Evolutionary conservation across 371 early-diverging fungal species (phyloP).

Genomic region (Syncephalastrum sp.): DNA sequence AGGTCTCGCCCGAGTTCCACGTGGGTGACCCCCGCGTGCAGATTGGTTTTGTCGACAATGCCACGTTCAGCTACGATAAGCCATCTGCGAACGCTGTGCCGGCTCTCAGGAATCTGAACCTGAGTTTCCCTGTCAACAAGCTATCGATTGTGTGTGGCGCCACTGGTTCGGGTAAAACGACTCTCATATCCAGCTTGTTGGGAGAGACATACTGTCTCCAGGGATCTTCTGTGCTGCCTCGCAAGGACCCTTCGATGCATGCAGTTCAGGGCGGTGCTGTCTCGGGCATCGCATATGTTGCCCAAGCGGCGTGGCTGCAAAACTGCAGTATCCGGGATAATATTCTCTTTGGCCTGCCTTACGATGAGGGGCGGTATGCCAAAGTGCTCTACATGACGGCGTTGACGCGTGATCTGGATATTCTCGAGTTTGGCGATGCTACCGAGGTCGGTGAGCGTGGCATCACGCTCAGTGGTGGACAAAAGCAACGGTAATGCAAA

Average conservation of each 20-base stretch:
- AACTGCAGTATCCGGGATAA: conserved; percentile 81
- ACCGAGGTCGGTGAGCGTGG: conserved; percentile 92
- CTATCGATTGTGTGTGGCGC: conserved; percentile 78
- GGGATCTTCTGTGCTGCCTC: conserved; percentile 50
- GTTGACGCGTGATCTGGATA: conserved; percentile 77
- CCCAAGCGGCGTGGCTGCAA: conserved; percentile 83
- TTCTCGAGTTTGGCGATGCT: conserved; percentile 78
- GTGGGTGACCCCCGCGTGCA: background rate
- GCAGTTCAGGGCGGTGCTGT: conserved; percentile 34
- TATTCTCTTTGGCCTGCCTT: conserved; percentile 76
- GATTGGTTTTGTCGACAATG: conserved; percentile 52
- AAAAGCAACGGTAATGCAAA: conserved; percentile 65
- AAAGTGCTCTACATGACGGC: conserved; percentile 69
- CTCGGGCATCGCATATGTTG: conserved; percentile 69
- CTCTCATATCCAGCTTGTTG: conserved; percentile 62
- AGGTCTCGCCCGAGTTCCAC: conserved; percentile 37
- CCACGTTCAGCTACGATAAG: conserved; percentile 52
- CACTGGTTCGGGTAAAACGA: conserved; percentile 81
- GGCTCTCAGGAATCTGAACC: conserved; percentile 54
- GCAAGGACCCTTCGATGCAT: conserved; percentile 12
- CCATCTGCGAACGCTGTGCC: conserved; percentile 23
- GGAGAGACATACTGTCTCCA: conserved; percentile 52
- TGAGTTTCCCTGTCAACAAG: conserved; percentile 60
- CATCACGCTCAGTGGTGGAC: conserved; percentile 86
- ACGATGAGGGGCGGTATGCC: conserved; percentile 63